These are phyloP conservation scores for Trypanosoma lewisi DNA, from an alignment of 208 protist species.

Conservation along the genomic window DNA sequence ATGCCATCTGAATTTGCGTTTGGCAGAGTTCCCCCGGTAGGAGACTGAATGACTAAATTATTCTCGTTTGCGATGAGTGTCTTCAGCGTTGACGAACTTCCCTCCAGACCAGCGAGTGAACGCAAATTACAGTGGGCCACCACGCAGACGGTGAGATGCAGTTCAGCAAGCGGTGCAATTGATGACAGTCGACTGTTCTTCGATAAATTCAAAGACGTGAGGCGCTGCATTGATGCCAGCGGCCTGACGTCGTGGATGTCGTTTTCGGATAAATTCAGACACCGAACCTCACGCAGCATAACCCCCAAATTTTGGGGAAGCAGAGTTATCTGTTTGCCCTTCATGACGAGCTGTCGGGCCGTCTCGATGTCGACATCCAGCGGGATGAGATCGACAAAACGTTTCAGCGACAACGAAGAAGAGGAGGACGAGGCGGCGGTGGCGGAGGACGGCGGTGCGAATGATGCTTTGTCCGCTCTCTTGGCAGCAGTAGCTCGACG, in stretches of 20 bases:
- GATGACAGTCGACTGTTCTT: conserved; percentile 42
- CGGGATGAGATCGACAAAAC: conserved; percentile 67
- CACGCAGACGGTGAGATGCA: conserved; percentile 59
- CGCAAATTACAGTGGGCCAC: conserved; percentile 59
- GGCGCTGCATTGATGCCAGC: conserved; percentile 41
- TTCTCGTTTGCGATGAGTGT: conserved; percentile 87
- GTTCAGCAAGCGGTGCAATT: conserved; percentile 41
- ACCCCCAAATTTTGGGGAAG: conserved; percentile 50
- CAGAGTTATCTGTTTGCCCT: conserved; percentile 35
- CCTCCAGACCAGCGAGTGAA: conserved; percentile 66
- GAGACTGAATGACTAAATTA: conserved; percentile 50
- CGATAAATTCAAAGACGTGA: conserved; percentile 69
- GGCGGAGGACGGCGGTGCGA: too few species aligned
- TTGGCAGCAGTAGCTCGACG: not conserved
- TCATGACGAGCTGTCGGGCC: conserved; percentile 49
- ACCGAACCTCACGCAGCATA: conserved; percentile 57
- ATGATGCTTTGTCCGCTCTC: not conserved
- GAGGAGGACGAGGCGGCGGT: not conserved
- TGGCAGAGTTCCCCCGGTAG: conserved; percentile 3
- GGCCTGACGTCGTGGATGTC: conserved; percentile 45
- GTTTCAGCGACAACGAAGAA: conserved; percentile 20
- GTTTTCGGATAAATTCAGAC: conserved; percentile 71
- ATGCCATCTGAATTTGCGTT: conserved; percentile 6
- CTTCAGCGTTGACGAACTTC: conserved; percentile 46
- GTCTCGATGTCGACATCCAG: conserved; percentile 73